Evolutionary conservation across 2,329 filamentous ascomycete genomes (phyloP), one percentile per base, ranked within the genome.

Genomic region (Talaromyces sp.): DNA sequence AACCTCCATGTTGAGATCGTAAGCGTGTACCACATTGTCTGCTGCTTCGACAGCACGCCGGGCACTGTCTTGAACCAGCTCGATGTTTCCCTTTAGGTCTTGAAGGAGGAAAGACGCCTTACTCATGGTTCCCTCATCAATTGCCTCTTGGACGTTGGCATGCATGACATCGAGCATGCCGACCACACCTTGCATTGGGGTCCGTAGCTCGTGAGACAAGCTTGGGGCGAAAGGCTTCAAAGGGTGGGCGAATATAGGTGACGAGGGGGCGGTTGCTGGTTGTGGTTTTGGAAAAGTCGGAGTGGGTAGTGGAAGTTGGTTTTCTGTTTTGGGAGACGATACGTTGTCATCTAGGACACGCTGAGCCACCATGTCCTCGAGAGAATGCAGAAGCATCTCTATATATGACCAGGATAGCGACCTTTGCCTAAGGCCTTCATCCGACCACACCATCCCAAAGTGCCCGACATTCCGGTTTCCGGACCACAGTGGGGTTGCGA

Each of bases 101-200:
- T 85, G 80, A 65, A 90, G 87, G 51, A 89, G 79, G 62, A 78
- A 75, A 34, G 44, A 33, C 5, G 36, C 18, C 40, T 58, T 58
- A 14, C 36, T 69, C 63, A 84, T 81, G 9, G 76, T 73, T 63
- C 84, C 81, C 42, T 78, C 80, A 64, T 85, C 82, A 7, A 87
- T 82, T 18, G 86, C 85, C 69, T 90, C 88, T 62, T 88, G 81
- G 2, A 90, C 86, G 2, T 87, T 89, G 3, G 87, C 86, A 74
- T 90, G 87, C 87, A 91, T 90, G 63, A 91, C 86, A 74, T 91
- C 88, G 51, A 91, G 76, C 88, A 90, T 90, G 6, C 88, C 88
- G 14, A 91, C 87, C 6, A 91, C 87, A 50, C 88, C 88, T 72
- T 91, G 88, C 87, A 91, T 90, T 1, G 88, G 88, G 3, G 88